These are phyloP conservation scores for Malassezia psittaci DNA, from an alignment of 1,284 basidiomycete species.

Conservation along the genomic window DNA sequence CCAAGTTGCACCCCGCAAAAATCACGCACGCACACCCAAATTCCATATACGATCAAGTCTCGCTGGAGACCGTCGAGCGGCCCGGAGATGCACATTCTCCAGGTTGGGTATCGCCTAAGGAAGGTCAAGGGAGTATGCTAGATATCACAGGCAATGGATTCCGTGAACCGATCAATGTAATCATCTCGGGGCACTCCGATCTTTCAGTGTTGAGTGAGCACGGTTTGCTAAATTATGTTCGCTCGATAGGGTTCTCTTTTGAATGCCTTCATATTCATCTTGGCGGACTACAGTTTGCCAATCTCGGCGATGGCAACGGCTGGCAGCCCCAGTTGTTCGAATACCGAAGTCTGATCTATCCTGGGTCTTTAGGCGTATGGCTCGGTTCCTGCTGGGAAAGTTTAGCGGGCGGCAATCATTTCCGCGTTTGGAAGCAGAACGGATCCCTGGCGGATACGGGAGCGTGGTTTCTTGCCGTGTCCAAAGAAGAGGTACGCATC, in stretches of 20 bases:
- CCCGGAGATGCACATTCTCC: not conserved
- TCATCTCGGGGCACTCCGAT: slow-evolving; percentile 73
- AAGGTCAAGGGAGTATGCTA: slow-evolving; percentile 34
- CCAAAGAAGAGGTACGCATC: slow-evolving; percentile 36
- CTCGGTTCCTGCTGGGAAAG: slow-evolving; percentile 45
- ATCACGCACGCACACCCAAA: slow-evolving; percentile 19
- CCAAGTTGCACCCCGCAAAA: slow-evolving; percentile 19
- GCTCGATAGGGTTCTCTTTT: slow-evolving; percentile 58
- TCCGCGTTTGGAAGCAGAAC: slow-evolving; percentile 48
- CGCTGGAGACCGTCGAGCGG: slow-evolving; percentile 16
- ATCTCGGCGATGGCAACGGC: slow-evolving; percentile 76
- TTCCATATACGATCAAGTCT: slow-evolving; percentile 19
- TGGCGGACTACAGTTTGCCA: slow-evolving; percentile 61
- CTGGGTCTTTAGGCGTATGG: slow-evolving; percentile 41
- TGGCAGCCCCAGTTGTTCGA: slow-evolving; percentile 45
- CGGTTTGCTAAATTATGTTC: slow-evolving; percentile 69
- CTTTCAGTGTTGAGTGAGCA: slow-evolving; percentile 59
- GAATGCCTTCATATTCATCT: slow-evolving; percentile 76
- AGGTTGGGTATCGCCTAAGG: slow-evolving; percentile 32
- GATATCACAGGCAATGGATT: slow-evolving; percentile 59
- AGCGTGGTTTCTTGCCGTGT: slow-evolving; percentile 48
- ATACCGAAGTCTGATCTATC: slow-evolving; percentile 42
- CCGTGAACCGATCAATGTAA: slow-evolving; percentile 79
- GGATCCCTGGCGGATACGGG: slow-evolving; percentile 44
- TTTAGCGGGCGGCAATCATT: slow-evolving; percentile 46